Evolutionary conservation across 345 rosid genomes (phyloP).

Genomic region (Eucalyptus virginea): DNA sequence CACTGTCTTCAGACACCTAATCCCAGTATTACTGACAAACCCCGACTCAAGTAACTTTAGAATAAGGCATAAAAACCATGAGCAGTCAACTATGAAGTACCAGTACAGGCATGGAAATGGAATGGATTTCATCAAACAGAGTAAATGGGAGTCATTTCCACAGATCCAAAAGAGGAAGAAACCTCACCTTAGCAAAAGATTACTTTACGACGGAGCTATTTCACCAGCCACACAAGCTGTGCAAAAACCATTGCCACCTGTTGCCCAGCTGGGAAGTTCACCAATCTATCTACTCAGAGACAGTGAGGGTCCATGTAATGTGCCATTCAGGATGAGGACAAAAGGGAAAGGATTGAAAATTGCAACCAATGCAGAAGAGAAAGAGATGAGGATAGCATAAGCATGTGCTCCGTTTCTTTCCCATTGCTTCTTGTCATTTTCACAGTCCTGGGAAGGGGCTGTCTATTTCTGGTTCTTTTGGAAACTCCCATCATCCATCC

Average conservation of each 20-base stretch:
- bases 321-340: background rate
- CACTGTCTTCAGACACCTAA: background rate
- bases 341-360: background rate
- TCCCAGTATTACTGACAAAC: background rate
- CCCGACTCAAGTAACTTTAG: background rate
- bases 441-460: background rate
- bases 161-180: constrained; percentile 12
- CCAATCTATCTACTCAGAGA: background rate
- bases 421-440: background rate
- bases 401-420: background rate
- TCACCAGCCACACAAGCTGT: constrained; percentile 25
- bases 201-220: constrained; percentile 29
- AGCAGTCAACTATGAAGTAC: background rate
- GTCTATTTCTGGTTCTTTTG: background rate
- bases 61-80: background rate
- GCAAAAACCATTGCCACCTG: background rate
- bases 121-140: background rate
- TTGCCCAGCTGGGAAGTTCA: background rate
- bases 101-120: background rate
- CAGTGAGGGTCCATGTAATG: background rate
- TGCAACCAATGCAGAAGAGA: background rate
- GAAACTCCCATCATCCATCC: background rate
- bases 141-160: background rate
- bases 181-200: constrained; percentile 40
- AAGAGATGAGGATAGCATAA: background rate